phyloP scores from a whole-genome alignment of 176 grass and related monocot species.

The Paspalum notatum region DNA sequence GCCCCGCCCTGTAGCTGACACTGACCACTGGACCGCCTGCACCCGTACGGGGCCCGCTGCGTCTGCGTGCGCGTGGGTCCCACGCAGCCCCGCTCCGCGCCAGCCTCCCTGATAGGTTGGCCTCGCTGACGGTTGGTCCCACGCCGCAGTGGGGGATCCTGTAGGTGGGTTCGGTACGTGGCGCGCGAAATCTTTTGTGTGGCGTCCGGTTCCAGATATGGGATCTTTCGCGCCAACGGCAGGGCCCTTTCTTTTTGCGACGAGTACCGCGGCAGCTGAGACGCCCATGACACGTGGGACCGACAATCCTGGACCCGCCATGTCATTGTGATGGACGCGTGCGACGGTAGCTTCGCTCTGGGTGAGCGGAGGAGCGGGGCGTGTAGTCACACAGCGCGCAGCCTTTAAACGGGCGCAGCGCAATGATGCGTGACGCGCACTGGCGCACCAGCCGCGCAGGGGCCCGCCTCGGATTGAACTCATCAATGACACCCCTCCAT shows the following conservation, averaged over 20 bases:
- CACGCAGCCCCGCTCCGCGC: rapidly evolving
- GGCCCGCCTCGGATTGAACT: slow-evolving; percentile 57
- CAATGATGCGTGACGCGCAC: too few species aligned
- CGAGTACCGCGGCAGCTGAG: rapidly evolving
- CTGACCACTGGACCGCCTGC: slow-evolving; percentile 50
- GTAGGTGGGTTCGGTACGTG: rapidly evolving
- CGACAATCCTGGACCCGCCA: rapidly evolving
- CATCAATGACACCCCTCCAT: slow-evolving; percentile 60
- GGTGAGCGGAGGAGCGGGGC: not conserved
- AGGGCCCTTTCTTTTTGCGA: not conserved
- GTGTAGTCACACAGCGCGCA: slow-evolving; percentile 42
- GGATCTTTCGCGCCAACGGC: slow-evolving; percentile 26
- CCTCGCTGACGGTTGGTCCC: rapidly evolving
- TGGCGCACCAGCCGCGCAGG: too few species aligned
- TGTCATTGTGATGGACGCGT: not conserved
- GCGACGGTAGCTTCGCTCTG: rapidly evolving
- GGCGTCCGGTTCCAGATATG: slow-evolving; percentile 37
- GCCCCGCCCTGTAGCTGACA: slow-evolving; percentile 12
- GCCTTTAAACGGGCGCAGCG: too few species aligned
- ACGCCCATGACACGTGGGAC: not conserved
- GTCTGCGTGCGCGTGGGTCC: slow-evolving; percentile 19
- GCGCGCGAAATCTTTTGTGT: not conserved
- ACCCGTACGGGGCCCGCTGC: not conserved
- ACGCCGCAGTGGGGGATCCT: rapidly evolving
- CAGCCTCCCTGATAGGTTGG: not conserved